Evolutionary conservation across 352 stramenopile species (phyloP).

Genomic region (Pythium utonaiense): DNA sequence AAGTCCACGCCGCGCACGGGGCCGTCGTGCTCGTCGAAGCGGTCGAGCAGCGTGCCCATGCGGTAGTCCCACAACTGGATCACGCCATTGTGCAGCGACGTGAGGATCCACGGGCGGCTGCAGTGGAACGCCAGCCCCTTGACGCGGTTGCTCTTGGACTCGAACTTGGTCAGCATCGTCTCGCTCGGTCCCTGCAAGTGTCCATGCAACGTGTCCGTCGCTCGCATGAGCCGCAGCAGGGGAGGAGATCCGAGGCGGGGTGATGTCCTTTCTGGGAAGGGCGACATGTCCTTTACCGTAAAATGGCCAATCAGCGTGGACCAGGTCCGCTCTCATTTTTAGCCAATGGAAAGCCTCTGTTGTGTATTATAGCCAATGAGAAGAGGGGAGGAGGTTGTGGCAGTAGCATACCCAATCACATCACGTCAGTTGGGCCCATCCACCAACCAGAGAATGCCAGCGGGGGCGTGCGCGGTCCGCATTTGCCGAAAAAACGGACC

Average conservation of each 20-base stretch:
- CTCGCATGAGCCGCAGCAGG: neutral
- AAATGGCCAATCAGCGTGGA: neutral
- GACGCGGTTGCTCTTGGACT: slow-evolving; percentile 99
- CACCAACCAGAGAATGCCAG: slow-evolving; percentile 34
- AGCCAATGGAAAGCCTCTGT: slow-evolving; percentile 12
- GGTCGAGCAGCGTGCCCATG: slow-evolving; percentile 98
- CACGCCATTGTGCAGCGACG: slow-evolving; percentile 98
- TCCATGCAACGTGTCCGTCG: slow-evolving; percentile 14
- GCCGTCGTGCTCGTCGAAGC: slow-evolving; percentile 99
- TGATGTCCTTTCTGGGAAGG: neutral
- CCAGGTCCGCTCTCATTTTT: slow-evolving; percentile 1
- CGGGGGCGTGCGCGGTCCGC: slow-evolving; percentile 13
- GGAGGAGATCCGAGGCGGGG: slow-evolving; percentile 13
- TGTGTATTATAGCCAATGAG: slow-evolving; percentile 22
- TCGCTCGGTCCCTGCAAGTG: neutral
- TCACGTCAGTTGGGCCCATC: slow-evolving; percentile 9
- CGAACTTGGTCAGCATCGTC: slow-evolving; percentile 98
- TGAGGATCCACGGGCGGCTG: slow-evolving; percentile 98
- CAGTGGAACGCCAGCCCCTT: slow-evolving; percentile 99
- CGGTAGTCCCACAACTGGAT: slow-evolving; percentile 99
- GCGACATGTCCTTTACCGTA: neutral
- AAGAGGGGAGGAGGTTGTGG: slow-evolving; percentile 23
- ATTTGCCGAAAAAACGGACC: slow-evolving; percentile 46
- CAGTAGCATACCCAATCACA: slow-evolving; percentile 36
- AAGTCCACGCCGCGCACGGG: slow-evolving; percentile 99